A percentile compares a stretch with the other conserved stretches of the same genome.
phyloP scores from a whole-genome alignment of 306 rosid species.

The Inga leiocalycina region DNA sequence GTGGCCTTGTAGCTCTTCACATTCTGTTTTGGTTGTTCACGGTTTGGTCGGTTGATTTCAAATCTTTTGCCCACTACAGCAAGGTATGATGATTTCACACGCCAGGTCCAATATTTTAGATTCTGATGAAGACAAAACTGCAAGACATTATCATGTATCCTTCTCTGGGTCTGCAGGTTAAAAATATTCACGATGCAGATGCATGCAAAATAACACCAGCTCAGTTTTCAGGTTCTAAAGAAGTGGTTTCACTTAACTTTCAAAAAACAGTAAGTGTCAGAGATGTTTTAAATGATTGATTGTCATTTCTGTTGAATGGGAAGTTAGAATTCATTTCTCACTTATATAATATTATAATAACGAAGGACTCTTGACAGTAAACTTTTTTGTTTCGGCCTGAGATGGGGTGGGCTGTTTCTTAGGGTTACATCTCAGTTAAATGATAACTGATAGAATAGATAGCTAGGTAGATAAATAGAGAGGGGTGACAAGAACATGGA shows the following conservation, averaged over 20 bases:
- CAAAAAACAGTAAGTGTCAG: slow-evolving; percentile 57
- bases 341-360: not conserved
- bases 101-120: not conserved
- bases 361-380: not conserved
- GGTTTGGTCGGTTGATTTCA: slow-evolving; percentile 94
- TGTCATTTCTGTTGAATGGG: not conserved
- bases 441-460: slow-evolving; percentile 1
- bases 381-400: not conserved
- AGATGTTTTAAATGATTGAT: not conserved
- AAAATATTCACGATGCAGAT: slow-evolving; percentile 73
- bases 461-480: not conserved
- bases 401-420: not conserved
- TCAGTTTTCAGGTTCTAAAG: slow-evolving; percentile 90
- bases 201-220: slow-evolving; percentile 90
- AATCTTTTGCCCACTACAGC: slow-evolving; percentile 70
- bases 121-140: not conserved
- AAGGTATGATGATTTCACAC: slow-evolving; percentile 49
- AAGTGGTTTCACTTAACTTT: slow-evolving; percentile 72
- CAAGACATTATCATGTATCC: not conserved
- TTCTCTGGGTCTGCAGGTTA: slow-evolving; percentile 54
- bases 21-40: slow-evolving; percentile 85
- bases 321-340: not conserved
- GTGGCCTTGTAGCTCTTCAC: slow-evolving; percentile 66
- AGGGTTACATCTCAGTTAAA: not conserved
- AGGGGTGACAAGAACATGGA: not conserved